Evolutionary conservation across 2,329 filamentous ascomycete genomes (phyloP).

Genomic region (Aspergillus thermomutatus): DNA sequence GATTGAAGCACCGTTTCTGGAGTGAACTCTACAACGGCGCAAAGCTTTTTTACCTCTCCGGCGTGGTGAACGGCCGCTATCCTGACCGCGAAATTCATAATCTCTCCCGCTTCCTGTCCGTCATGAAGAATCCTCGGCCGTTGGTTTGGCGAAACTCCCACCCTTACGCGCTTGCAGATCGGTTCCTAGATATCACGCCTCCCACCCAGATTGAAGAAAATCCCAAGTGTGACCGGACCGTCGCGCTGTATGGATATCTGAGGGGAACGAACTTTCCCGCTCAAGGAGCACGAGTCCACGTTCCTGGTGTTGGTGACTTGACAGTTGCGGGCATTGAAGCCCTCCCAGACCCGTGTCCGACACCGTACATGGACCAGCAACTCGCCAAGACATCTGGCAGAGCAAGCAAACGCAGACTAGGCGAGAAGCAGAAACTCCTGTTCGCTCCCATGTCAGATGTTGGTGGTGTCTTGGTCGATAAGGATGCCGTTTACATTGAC

Average conservation of each 20-base stretch:
- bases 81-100: conserved; percentile 97
- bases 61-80: conserved; percentile 94
- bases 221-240: conserved; percentile 81
- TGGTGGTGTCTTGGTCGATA: conserved; percentile 91
- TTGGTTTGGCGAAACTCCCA: conserved; percentile 95
- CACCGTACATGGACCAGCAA: conserved; percentile 83
- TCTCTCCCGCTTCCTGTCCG: conserved; percentile 86
- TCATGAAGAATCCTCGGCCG: conserved; percentile 99
- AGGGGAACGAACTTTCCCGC: conserved; percentile 91
- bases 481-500: conserved; percentile 91
- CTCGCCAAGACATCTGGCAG: conserved; percentile 82
- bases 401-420: conserved; percentile 72
- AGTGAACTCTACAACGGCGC: conserved; percentile 95
- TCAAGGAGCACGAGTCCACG: conserved; percentile 79
- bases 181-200: conserved; percentile 91
- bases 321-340: conserved; percentile 79
- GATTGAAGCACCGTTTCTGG: conserved; percentile 94
- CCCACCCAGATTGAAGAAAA: conserved; percentile 88
- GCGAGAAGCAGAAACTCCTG: conserved; percentile 94
- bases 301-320: conserved; percentile 88
- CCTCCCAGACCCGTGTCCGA: conserved; percentile 91
- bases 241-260: conserved; percentile 90
- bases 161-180: conserved; percentile 89
- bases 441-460: conserved; percentile 99
- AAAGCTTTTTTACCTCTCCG: conserved; percentile 93